phyloP scores from a whole-genome alignment of 805 yeast species.

The Nakazawaea pomicola region DNA sequence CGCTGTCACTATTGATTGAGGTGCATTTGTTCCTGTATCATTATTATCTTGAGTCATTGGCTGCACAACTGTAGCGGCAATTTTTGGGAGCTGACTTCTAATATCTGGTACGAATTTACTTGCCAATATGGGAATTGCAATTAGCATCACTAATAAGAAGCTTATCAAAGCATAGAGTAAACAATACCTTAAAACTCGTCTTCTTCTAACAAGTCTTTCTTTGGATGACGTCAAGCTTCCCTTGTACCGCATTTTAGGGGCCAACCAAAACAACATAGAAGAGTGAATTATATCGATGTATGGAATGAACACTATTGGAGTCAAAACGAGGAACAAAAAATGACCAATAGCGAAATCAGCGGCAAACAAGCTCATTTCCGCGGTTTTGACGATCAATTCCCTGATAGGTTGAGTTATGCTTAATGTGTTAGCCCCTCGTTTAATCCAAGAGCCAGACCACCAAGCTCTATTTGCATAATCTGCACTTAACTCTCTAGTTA shows the following conservation, averaged over 20 bases:
- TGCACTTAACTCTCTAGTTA: slow-evolving; percentile 38
- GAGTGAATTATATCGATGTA: slow-evolving; percentile 45
- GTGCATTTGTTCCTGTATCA: slow-evolving; percentile 60
- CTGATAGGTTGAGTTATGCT: slow-evolving; percentile 39
- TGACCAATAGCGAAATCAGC: slow-evolving; percentile 46
- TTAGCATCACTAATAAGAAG: slow-evolving; percentile 31
- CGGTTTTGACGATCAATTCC: slow-evolving; percentile 39
- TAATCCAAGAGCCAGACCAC: slow-evolving; percentile 52
- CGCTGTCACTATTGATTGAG: slow-evolving; percentile 35
- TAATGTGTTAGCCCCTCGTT: slow-evolving; percentile 32
- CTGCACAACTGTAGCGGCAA: slow-evolving; percentile 41
- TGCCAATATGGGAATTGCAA: slow-evolving; percentile 43
- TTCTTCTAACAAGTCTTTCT: slow-evolving; percentile 33
- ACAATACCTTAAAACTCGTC: slow-evolving; percentile 39
- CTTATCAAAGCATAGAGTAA: slow-evolving; percentile 39
- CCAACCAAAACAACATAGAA: slow-evolving; percentile 44
- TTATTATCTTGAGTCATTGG: slow-evolving; percentile 58
- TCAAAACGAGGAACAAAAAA: slow-evolving; percentile 30
- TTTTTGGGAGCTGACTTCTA: slow-evolving; percentile 16
- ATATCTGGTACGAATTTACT: slow-evolving; percentile 12
- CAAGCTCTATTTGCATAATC: slow-evolving; percentile 40
- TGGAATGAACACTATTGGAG: slow-evolving; percentile 40
- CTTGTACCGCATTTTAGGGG: slow-evolving; percentile 30
- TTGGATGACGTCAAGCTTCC: slow-evolving; percentile 35
- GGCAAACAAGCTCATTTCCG: slow-evolving; percentile 40